Percentiles rank a stretch among this genome's conserved stretches.
These are phyloP conservation scores for Pseudocercospora ulei DNA, from an alignment of 2,329 filamentous ascomycete species.

Conservation along the genomic window DNA sequence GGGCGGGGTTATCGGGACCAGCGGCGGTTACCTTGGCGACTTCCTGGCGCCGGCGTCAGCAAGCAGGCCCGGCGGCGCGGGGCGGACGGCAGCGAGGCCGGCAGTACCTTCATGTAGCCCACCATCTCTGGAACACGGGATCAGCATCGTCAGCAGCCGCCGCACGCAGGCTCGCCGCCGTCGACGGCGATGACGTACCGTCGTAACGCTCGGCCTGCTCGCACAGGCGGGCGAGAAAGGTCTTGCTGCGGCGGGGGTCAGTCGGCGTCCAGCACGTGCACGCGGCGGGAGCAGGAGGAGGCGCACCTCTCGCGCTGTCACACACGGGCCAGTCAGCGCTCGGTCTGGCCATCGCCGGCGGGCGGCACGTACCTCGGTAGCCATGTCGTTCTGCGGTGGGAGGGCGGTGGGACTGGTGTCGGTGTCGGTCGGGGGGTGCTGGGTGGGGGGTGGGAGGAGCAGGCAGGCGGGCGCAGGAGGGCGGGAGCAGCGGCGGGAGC, in stretches of 20 bases:
- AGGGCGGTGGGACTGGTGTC: neutral
- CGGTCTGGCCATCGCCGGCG: no score
- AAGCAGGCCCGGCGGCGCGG: conserved; percentile 11
- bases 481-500: no score
- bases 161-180: conserved; percentile 6
- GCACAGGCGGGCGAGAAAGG: conserved; percentile 98
- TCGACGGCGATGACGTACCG: conserved; percentile 51
- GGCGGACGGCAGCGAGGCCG: no score
- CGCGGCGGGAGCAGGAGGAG: conserved; percentile 13
- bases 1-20: conserved; percentile 20
- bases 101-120: conserved; percentile 95
- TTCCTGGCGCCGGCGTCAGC: conserved; percentile 52
- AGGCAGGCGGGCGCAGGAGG: neutral
- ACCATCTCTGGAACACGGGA: conserved; percentile 66
- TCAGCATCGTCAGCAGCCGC: conserved; percentile 28
- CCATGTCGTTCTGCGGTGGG: conserved; percentile 38
- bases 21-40: conserved; percentile 69
- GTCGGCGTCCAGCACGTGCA: conserved; percentile 19
- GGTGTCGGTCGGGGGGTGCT: conserved; percentile 2
- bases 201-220: conserved; percentile 99
- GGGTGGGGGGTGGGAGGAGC: conserved; percentile 1
- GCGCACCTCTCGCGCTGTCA: conserved; percentile 44
- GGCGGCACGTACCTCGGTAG: conserved; percentile 51
- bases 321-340: conserved; percentile 36
- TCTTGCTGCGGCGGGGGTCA: conserved; percentile 66